Evolutionary conservation across 306 rosid genomes (phyloP), one percentile per base, ranked within the genome.

Genomic region (Gastrolobium villosum): DNA sequence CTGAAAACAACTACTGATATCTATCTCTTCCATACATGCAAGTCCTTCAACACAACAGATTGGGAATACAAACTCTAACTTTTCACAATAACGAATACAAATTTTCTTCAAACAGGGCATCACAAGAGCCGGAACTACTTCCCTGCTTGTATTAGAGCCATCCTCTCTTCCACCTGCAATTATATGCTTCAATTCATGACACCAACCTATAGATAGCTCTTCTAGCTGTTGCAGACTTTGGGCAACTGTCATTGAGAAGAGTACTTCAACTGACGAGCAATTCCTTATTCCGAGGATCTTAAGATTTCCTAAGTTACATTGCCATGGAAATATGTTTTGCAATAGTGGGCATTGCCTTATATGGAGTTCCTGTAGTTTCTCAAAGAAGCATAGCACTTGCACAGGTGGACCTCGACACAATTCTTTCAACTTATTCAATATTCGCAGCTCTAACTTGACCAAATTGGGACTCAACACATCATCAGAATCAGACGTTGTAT

Each of bases 251-350:
- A 46, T 9, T 35, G 79, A 45, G 48, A 74, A 72, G 32, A 72
- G 77, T 2, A 3, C 8, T 52, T 36, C 77, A 26, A 6, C 9
- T 26, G 3, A 8, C 2, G 2, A 2, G 3, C 9, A 6, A 36
- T 13, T 32, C 4, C n/a, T 57, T 20, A 28, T 3, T 57, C n/a
- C n/a, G 10, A 73, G 31, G 15, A 73, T 14, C 37, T 57, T 73
- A 30, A 73, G 78, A 32, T 45, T 73, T 5, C 41, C 4, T n/a
- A 73, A 59, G 56, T 73, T 73, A 26, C 76, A 71, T 10, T 20
- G 4, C 5, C 3, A 4, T 13, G 78, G 78, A 57, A 73, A 73
- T 56, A 73, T 62, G 59, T 15, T 62, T 39, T 52, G 31, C 13
- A 79, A 64, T 10, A 50, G 45, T 2, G 0, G 2, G 45, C 83